These are phyloP conservation scores for Maudiozyma pseudohumilis DNA, from an alignment of 805 yeast species.

Conservation along the genomic window DNA sequence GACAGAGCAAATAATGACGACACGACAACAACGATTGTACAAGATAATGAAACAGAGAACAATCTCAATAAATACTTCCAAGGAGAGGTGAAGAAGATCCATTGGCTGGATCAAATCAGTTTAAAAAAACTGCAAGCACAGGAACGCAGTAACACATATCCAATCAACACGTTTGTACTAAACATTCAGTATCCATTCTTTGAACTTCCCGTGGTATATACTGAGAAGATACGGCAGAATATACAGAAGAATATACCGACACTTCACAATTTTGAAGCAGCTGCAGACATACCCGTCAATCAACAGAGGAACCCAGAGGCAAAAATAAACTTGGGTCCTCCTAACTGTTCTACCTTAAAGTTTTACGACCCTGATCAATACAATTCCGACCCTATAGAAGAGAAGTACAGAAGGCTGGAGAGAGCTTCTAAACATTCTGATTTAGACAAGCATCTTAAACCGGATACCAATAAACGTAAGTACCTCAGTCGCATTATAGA, in stretches of 20 bases:
- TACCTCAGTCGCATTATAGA: slow-evolving; percentile 57
- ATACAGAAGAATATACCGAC: slow-evolving; percentile 28
- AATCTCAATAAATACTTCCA: slow-evolving; percentile 53
- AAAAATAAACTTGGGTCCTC: slow-evolving; percentile 20
- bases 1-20: not conserved
- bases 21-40: slow-evolving; percentile 9
- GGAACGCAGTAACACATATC: slow-evolving; percentile 14
- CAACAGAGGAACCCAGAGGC: slow-evolving; percentile 26
- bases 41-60: slow-evolving; percentile 35
- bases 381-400: slow-evolving; percentile 74
- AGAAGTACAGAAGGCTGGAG: slow-evolving; percentile 74
- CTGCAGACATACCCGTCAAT: slow-evolving; percentile 12
- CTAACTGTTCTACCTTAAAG: slow-evolving; percentile 26
- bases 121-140: slow-evolving; percentile 38
- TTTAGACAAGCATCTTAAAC: slow-evolving; percentile 77
- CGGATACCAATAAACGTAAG: slow-evolving; percentile 73
- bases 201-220: slow-evolving; percentile 62
- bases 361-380: slow-evolving; percentile 64
- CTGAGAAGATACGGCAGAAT: slow-evolving; percentile 40
- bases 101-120: slow-evolving; percentile 69
- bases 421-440: slow-evolving; percentile 71
- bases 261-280: slow-evolving; percentile 39
- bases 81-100: slow-evolving; percentile 50
- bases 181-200: slow-evolving; percentile 53
- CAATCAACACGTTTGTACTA: slow-evolving; percentile 29